phyloP scores from a whole-genome alignment of 495 filamentous ascomycete species.

The Aspergillus hancockii region DNA sequence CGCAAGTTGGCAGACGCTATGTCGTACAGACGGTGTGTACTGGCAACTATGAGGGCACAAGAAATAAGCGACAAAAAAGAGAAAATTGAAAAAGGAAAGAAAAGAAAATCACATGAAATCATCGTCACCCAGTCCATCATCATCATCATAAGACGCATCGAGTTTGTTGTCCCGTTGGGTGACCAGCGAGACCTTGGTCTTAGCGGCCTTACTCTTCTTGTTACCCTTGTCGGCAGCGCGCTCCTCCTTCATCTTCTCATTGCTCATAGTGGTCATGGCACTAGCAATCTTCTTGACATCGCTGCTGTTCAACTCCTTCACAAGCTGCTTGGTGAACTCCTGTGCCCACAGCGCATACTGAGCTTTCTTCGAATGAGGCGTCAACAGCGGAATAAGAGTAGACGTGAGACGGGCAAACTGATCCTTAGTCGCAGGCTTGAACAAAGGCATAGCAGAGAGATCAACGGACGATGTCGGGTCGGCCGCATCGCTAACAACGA shows the following conservation, averaged over 20 bases:
- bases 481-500: constrained; percentile 63
- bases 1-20: background rate
- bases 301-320: constrained; percentile 82
- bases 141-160: constrained; percentile 73
- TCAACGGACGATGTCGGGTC: constrained; percentile 81
- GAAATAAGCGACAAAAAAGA: background rate
- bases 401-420: constrained; percentile 78
- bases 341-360: constrained; percentile 87
- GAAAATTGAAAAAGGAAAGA: constrained; percentile 13
- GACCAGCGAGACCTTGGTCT: constrained; percentile 85
- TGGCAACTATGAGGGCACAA: constrained; percentile 12
- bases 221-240: constrained; percentile 89
- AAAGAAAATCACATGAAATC: constrained; percentile 63
- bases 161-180: constrained; percentile 65
- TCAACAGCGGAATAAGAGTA: constrained; percentile 72
- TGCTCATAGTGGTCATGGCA: constrained; percentile 78
- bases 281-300: constrained; percentile 95
- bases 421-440: constrained; percentile 84
- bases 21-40: constrained; percentile 5
- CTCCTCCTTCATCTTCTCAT: constrained; percentile 99
- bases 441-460: constrained; percentile 73
- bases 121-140: constrained; percentile 75
- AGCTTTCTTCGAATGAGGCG: constrained; percentile 76
- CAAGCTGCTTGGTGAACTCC: constrained; percentile 84
- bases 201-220: constrained; percentile 94